Evolutionary conservation across 352 stramenopile species (phyloP).

Genomic region (Bremia lactucae): DNA sequence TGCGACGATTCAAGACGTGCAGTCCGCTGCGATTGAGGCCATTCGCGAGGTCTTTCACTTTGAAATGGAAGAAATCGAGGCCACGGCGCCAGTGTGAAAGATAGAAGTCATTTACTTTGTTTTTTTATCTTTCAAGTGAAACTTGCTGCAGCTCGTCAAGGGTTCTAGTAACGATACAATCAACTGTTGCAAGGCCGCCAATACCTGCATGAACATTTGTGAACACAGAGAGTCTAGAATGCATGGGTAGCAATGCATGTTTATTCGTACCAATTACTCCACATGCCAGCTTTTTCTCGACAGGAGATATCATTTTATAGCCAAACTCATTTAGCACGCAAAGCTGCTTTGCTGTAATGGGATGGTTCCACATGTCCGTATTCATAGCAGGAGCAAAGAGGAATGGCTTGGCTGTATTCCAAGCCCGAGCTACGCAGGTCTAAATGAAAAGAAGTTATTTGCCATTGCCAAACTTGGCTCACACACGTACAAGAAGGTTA

Average conservation of each 20-base stretch:
- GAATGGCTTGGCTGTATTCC: conserved; percentile 89
- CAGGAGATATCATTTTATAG: conserved; percentile 78
- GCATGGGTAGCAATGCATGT: conserved; percentile 11
- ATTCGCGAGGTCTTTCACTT: conserved; percentile 63
- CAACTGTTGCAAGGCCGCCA: conserved; percentile 56
- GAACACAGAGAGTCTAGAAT: too few species aligned
- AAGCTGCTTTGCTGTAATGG: conserved; percentile 81
- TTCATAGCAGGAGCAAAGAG: conserved; percentile 95
- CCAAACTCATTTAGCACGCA: conserved; percentile 41
- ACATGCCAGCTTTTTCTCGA: conserved; percentile 91
- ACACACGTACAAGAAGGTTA: conserved; percentile 82
- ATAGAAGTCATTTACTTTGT: conserved; percentile 8
- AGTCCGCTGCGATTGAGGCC: conserved; percentile 52
- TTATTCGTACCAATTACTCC: conserved; percentile 77
- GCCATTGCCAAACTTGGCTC: background rate
- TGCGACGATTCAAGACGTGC: conserved; percentile 45
- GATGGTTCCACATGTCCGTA: conserved; percentile 96
- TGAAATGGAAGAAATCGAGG: conserved; percentile 38
- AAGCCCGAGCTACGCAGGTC: conserved; percentile 88
- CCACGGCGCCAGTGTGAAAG: conserved; percentile 27
- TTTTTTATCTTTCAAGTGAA: conserved; percentile 9
- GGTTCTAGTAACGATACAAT: conserved; percentile 36
- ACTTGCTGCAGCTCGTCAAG: conserved; percentile 16
- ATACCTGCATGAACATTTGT: conserved; percentile 34
- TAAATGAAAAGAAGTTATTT: conserved; percentile 11